Evolutionary conservation across 2,329 filamentous ascomycete species (phyloP).

Genomic region (Waltergamsia citrina): DNA sequence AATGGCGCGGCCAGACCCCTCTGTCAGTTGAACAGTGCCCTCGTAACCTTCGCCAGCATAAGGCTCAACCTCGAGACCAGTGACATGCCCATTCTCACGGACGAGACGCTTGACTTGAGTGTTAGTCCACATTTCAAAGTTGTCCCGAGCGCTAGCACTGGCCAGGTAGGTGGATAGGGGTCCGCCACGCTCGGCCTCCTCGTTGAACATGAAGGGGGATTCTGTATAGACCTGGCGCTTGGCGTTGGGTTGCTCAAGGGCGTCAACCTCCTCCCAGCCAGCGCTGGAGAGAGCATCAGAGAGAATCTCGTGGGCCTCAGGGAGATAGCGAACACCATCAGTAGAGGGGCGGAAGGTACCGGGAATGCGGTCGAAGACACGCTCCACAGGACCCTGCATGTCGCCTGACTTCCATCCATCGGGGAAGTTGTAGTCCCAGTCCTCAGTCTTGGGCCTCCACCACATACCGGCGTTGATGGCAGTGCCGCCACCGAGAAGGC

Average conservation of each 20-base stretch:
- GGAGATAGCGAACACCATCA: conserved; percentile 59
- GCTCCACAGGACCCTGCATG: conserved; percentile 46
- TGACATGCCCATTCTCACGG: conserved; percentile 50
- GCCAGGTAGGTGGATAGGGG: conserved; percentile 65
- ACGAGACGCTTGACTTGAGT: conserved; percentile 60
- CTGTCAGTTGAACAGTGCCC: conserved; percentile 51
- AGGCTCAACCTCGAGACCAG: conserved; percentile 58
- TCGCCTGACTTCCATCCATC: conserved; percentile 59
- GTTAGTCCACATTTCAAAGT: conserved; percentile 60
- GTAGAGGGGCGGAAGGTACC: conserved; percentile 57
- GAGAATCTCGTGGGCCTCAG: conserved; percentile 55
- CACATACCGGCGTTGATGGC: conserved; percentile 61
- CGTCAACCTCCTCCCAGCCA: conserved; percentile 54
- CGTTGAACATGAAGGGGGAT: conserved; percentile 57
- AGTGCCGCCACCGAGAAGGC: conserved; percentile 58
- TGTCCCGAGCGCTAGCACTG: conserved; percentile 44
- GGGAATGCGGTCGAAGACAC: conserved; percentile 61
- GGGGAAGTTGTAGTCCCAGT: conserved; percentile 68
- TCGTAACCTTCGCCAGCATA: conserved; percentile 39
- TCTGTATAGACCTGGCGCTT: conserved; percentile 59
- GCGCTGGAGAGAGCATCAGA: conserved; percentile 45
- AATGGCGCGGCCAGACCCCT: conserved; percentile 53
- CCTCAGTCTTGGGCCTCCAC: conserved; percentile 54
- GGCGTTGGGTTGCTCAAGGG: conserved; percentile 46
- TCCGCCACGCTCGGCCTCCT: conserved; percentile 57